Evolutionary conservation across 148 eudicot species (phyloP).

Genomic region (Hydrangea macrophylla): DNA sequence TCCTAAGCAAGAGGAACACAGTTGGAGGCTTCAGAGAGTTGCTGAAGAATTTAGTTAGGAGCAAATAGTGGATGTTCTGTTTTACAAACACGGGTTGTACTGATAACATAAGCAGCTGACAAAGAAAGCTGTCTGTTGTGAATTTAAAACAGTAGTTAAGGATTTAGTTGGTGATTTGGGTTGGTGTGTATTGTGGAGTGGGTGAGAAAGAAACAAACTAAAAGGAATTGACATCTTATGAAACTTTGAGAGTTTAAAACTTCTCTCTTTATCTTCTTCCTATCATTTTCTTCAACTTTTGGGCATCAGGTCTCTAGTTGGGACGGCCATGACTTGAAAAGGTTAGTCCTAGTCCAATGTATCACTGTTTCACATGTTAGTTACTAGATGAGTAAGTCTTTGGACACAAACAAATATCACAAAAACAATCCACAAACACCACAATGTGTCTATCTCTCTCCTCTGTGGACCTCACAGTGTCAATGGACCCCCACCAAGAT

Average conservation of each 20-base stretch:
- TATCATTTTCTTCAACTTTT: neutral
- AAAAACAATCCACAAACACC: too few relatives aligned
- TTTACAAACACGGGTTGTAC: neutral
- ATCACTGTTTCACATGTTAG: neutral
- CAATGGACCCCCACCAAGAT: too few relatives aligned
- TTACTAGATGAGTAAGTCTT: too few relatives aligned
- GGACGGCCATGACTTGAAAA: neutral
- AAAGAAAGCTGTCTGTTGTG: neutral
- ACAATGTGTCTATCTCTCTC: too few relatives aligned
- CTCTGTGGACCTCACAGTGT: too few relatives aligned
- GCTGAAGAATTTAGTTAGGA: neutral
- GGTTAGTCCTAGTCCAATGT: too few relatives aligned
- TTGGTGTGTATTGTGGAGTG: slow-evolving; percentile 5
- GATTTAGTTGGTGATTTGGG: slow-evolving; percentile 2
- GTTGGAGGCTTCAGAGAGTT: neutral
- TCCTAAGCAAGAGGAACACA: neutral
- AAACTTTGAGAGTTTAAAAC: neutral
- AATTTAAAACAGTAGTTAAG: neutral
- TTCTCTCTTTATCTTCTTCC: neutral
- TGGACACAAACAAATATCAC: too few relatives aligned
- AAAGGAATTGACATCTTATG: neutral
- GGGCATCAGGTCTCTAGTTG: too few relatives aligned
- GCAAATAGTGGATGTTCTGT: neutral
- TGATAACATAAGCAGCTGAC: neutral
- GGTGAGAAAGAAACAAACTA: slow-evolving; percentile 4